A percentile compares a stretch with the other conserved stretches of the same genome.
These are phyloP conservation scores for Melampsora abietis-canadensis DNA, from an alignment of 1,284 basidiomycete species.

Conservation along the genomic window DNA sequence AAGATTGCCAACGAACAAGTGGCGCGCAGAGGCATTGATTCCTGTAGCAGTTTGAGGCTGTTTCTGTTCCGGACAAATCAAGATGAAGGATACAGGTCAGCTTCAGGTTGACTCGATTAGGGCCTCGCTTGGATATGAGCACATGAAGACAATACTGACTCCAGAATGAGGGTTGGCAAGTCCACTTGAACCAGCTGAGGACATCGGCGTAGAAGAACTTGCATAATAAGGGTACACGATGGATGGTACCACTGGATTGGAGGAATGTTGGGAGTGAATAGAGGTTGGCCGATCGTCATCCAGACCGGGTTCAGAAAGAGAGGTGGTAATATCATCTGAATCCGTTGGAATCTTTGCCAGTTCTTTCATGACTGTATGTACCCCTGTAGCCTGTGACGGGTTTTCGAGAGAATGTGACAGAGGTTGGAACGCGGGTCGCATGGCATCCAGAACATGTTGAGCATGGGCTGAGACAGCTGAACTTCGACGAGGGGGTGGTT, in stretches of 20 bases:
- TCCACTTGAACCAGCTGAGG: background rate
- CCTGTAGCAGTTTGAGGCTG: background rate
- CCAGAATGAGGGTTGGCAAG: background rate
- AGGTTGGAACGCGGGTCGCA: background rate
- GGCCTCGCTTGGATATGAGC: background rate
- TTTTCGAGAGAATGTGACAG: background rate
- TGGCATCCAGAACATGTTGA: background rate
- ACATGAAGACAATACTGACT: background rate
- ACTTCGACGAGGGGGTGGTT: background rate
- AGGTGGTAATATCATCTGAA: background rate
- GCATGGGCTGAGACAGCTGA: constrained; percentile 3
- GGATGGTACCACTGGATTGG: background rate
- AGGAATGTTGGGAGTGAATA: background rate
- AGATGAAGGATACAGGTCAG: background rate
- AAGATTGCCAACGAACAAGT: constrained; percentile 59
- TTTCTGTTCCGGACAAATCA: background rate
- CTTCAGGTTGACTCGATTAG: background rate
- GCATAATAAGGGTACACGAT: background rate
- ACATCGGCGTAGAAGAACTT: constrained; percentile 1
- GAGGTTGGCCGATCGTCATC: background rate
- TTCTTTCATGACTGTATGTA: background rate
- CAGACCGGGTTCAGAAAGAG: background rate
- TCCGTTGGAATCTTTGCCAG: background rate
- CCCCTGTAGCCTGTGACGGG: background rate
- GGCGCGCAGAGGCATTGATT: background rate